These are phyloP conservation scores for Blyttiomyces sp. DNA, from an alignment of 371 early-diverging fungal genomes.

Conservation along the genomic window DNA sequence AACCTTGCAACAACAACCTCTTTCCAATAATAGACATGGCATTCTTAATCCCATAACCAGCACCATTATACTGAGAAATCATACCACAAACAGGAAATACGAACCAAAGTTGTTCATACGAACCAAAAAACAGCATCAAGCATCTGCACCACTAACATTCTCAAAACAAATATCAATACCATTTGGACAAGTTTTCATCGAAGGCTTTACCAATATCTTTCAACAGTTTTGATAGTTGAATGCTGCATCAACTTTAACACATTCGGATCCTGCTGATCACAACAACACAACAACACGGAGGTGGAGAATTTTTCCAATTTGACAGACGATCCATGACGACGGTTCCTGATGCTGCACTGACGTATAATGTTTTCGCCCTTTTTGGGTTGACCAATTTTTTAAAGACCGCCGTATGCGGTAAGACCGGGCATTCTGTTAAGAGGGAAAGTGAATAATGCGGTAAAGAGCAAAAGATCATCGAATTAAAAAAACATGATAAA, in stretches of 20 bases:
- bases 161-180: constrained; percentile 79
- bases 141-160: constrained; percentile 68
- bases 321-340: constrained; percentile 57
- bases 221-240: constrained; percentile 82
- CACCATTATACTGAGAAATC: constrained; percentile 69
- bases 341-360: constrained; percentile 58
- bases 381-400: constrained; percentile 56
- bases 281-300: constrained; percentile 68
- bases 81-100: constrained; percentile 59
- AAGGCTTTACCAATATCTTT: constrained; percentile 46
- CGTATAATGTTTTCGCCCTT: constrained; percentile 62
- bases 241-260: constrained; percentile 66
- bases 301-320: constrained; percentile 63
- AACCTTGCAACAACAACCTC: constrained; percentile 61
- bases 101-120: constrained; percentile 55
- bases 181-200: constrained; percentile 51
- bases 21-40: constrained; percentile 45
- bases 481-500: too few species aligned
- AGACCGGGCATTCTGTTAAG: constrained; percentile 62
- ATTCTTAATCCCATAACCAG: constrained; percentile 51
- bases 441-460: too few species aligned
- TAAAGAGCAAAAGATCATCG: too few species aligned
- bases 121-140: constrained; percentile 59
- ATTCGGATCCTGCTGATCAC: constrained; percentile 69
- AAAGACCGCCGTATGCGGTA: constrained; percentile 64